A percentile compares a stretch with the other conserved stretches of the same genome.
phyloP scores from a whole-genome alignment of 768 basidiomycete genomes.

The Phlebiopsis flavidoalba region DNA sequence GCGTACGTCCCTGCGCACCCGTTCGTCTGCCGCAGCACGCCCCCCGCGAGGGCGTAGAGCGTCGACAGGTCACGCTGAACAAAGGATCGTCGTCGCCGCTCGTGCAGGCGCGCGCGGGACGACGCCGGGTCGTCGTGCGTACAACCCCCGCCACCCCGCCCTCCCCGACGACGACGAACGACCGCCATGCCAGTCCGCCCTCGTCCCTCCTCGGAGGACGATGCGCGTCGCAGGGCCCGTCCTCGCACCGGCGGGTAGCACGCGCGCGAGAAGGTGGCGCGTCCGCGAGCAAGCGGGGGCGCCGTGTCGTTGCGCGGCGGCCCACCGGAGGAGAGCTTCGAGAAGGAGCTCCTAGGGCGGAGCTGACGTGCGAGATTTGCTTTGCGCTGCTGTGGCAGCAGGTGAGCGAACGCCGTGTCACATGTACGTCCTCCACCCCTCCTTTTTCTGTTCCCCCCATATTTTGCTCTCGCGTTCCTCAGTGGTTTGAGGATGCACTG shows the following conservation, averaged over 20 bases:
- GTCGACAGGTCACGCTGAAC: conserved; percentile 56
- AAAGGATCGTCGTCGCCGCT: conserved; percentile 51
- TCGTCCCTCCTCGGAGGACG: too few species aligned
- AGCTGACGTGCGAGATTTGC: conserved; percentile 91
- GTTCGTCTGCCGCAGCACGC: too few species aligned
- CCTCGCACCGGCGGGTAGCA: not conserved
- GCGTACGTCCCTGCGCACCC: conserved; percentile 28
- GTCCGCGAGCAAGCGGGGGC: not conserved
- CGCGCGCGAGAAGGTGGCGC: not conserved
- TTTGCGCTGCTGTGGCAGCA: conserved; percentile 80
- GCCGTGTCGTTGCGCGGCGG: conserved; percentile 3
- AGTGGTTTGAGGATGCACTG: too few species aligned
- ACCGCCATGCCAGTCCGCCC: too few species aligned
- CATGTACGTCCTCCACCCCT: conserved; percentile 54
- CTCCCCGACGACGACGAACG: too few species aligned
- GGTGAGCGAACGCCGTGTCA: conserved; percentile 88
- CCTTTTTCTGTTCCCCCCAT: conserved; percentile 5
- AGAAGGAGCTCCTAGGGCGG: conserved; percentile 59
- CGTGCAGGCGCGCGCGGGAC: conserved; percentile 24
- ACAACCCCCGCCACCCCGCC: too few species aligned
- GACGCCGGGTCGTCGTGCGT: not conserved
- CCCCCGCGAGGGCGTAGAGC: too few species aligned
- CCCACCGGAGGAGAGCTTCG: conserved; percentile 35
- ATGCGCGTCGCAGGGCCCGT: too few species aligned
- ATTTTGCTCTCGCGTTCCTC: not conserved